Conservation (phyloP, 2,329 filamentous ascomycete genomes). For the Trichoderma aggressivum region DNA sequence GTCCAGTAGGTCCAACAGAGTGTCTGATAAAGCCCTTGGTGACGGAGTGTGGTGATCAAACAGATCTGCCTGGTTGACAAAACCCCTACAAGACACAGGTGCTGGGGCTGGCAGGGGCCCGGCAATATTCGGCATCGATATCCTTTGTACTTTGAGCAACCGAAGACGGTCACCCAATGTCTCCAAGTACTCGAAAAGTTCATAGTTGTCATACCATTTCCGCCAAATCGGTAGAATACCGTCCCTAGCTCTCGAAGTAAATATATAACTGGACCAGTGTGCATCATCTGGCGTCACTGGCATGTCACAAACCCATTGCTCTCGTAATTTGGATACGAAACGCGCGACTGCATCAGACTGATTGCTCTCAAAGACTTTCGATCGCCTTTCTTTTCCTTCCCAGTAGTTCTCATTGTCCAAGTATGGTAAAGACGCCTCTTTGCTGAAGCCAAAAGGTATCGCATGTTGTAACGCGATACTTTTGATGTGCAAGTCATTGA, state of each 20-base stretch:
- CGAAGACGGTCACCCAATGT: not conserved
- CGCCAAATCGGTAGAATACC: not conserved
- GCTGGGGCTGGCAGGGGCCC: not conserved
- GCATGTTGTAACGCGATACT: not conserved
- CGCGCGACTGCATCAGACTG: not conserved
- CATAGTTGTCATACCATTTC: not conserved
- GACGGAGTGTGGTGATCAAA: not conserved
- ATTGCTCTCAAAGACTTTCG: not conserved
- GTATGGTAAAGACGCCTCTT: not conserved
- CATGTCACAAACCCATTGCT: not conserved
- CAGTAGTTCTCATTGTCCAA: not conserved
- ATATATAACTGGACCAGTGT: fast-evolving
- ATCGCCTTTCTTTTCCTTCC: not conserved
- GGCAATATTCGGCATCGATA: not conserved
- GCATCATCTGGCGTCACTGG: not conserved
- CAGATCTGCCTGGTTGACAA: not conserved
- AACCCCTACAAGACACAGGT: not conserved
- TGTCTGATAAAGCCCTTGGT: not conserved
- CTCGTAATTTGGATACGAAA: not conserved
- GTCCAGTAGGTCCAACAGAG: not conserved
- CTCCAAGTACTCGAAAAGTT: not conserved
- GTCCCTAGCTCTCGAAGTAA: not conserved
- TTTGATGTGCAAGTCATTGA: not conserved
- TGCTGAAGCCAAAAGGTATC: not conserved
- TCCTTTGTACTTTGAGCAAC: not conserved